phyloP scores from a whole-genome alignment of 164 flowering plant genomes.

The Echeveria elegans region DNA sequence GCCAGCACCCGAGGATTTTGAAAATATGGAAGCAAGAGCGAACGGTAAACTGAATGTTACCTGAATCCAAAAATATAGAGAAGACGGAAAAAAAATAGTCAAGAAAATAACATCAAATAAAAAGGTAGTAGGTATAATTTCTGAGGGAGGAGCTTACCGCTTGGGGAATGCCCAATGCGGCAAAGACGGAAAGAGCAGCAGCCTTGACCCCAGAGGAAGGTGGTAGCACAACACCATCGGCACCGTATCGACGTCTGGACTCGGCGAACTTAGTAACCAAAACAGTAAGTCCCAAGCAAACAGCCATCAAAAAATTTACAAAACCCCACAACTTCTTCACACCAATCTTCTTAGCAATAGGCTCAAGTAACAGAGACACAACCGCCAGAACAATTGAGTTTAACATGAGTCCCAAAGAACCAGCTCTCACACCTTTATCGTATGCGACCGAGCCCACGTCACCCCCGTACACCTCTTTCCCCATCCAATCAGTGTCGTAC shows the following conservation, averaged over 20 bases:
- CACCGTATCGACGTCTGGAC: neutral
- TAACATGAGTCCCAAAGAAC: conserved; percentile 10
- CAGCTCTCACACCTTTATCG: too few species aligned
- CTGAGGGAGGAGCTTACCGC: neutral
- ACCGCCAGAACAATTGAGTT: conserved; percentile 7
- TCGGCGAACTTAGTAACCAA: conserved; percentile 8
- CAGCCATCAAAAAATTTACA: conserved; percentile 10
- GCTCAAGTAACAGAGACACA: neutral
- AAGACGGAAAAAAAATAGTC: too few species aligned
- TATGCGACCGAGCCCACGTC: neutral
- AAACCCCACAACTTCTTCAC: too few species aligned
- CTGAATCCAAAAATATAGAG: too few species aligned
- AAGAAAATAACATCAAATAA: too few species aligned
- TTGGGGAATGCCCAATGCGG: conserved; percentile 1
- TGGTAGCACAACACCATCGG: neutral
- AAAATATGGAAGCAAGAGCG: conserved; percentile 48
- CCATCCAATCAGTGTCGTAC: too few species aligned
- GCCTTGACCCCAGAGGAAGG: conserved; percentile 6
- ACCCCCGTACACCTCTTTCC: neutral
- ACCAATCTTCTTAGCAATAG: neutral
- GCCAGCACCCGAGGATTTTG: conserved; percentile 32
- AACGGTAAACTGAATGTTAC: conserved; percentile 47
- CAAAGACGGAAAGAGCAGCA: conserved; percentile 6
- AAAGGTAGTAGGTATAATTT: too few species aligned
- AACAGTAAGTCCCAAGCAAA: conserved; percentile 2